Evolutionary conservation across 768 basidiomycete genomes (phyloP), one percentile per base, ranked within the genome.

Genomic region (Termitomyces sp.): DNA sequence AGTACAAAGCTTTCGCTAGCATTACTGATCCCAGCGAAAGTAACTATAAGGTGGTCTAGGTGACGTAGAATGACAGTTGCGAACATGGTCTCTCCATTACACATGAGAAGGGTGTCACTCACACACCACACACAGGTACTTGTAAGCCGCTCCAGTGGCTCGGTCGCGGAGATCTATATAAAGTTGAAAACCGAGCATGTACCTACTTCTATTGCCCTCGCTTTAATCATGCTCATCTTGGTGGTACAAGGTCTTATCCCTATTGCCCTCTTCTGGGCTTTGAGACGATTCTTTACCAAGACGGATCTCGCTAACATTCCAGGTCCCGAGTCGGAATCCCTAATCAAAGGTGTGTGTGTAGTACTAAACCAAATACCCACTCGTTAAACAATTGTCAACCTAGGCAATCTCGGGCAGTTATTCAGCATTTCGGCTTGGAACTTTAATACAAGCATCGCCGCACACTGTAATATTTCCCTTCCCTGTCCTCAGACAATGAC

Each of bases 361-460:
- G 8, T 19, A 9, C n/a, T 9, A 8, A 10, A 19, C 40, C 17
- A 8, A 19, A 3, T 40, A 40, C 40, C 17, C 37, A 10, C n/a
- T 19, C 3, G n/a, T 40, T 43, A 23, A 43, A 43, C 12, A 2
- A 43, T 6, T 16, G 3, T 21, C 42, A 43, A 43, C 6, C 3
- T 16, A 53, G 40, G 40, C 23, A 50, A 50, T 25, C 68, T 47
- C 1, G 30, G 28, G 10, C 46, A 47, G 14, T 9, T 47, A 30
- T 34, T 47, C 46, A 47, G 30, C 7, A 10, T 21, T 47, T 47
- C 46, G 8, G 28, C 27, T 76, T 40, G 72, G 74, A 66, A 65
- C 5, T 79, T 71, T 55, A 73, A 79, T 55, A 55, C 63, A 16
- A 60, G 64, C 12, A 63, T 78, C 28, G 60, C 68, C 7, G 52